Evolutionary conservation across 257 asterid genomes (phyloP), one percentile per base, ranked within the genome.

Genomic region (Phtheirospermum japonicum): DNA sequence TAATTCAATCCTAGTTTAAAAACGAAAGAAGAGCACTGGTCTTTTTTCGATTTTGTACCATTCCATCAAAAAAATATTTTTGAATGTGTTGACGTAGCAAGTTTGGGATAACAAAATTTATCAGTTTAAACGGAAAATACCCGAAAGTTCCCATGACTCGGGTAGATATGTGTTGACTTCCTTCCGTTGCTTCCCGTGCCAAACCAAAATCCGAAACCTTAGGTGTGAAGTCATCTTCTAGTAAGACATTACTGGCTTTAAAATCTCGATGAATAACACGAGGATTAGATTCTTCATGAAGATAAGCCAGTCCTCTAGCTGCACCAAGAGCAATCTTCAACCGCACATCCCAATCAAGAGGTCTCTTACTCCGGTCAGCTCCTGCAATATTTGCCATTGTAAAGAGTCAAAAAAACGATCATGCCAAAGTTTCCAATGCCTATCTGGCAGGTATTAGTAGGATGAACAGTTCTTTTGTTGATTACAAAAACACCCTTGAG

Each of bases 101-200:
- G 45, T 9, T 9, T 9, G 49, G 49, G 49, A 6, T 42, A 42
- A 42, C 49, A 12, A 12, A 23, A 23, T 23, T 23, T 42, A 42
- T 42, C 49, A 42, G 49, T 42, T 42, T 42, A 37, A 12, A 64
- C 59, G 49, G 57, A 40, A 73, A 76, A 40, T 85, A 92, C 99
- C 99, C 99, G 59, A 92, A 92, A 69, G 99, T 92, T 58, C 99
- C 99, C 99, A 92, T 92, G 76, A 92, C 99, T 46, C 97, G 82
- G 37, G 99, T 92, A 60, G 99, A 92, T 58, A 92, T 82, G 75
- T 87, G 97, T 54, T 89, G 81, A 69, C 91, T 87, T 66, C 96
- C 99, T 72, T 92, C 99, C 4, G 97, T 83, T 62, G 99, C 99
- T 82, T 89, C 96, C 60, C 97, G 77, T 11, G 99, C 99, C 77